phyloP scores from a whole-genome alignment of 73 alveolate genomes.

The Stentor roeselii region DNA sequence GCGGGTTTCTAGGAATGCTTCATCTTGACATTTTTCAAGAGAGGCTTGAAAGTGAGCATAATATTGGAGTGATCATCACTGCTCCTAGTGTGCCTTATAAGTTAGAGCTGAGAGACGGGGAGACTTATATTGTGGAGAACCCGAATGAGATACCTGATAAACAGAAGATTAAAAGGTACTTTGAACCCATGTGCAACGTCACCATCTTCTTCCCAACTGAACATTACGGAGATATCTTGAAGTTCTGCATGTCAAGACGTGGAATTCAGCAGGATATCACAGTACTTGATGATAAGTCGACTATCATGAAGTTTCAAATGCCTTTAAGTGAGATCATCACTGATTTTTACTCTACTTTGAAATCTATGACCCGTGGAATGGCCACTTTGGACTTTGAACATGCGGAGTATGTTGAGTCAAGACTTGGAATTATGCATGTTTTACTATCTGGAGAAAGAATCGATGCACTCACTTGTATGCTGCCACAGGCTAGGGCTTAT shows the following conservation, averaged over 20 bases:
- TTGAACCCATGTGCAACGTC: slow-evolving; percentile 72
- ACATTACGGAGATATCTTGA: slow-evolving; percentile 45
- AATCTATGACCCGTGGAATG: slow-evolving; percentile 63
- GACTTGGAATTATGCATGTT: slow-evolving; percentile 53
- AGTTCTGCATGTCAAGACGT: slow-evolving; percentile 57
- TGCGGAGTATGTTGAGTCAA: slow-evolving; percentile 61
- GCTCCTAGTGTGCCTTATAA: slow-evolving; percentile 84
- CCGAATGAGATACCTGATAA: slow-evolving; percentile 29
- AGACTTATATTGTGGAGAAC: slow-evolving; percentile 31
- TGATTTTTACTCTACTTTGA: slow-evolving; percentile 77
- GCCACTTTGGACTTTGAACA: slow-evolving; percentile 87
- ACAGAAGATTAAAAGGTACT: slow-evolving; percentile 10
- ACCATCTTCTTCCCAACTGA: slow-evolving; percentile 77
- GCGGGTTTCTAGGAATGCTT: slow-evolving; percentile 93
- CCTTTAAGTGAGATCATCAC: slow-evolving; percentile 76
- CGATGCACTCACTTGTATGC: slow-evolving; percentile 84
- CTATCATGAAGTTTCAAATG: slow-evolving; percentile 34
- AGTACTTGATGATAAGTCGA: slow-evolving; percentile 30
- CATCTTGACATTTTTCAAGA: slow-evolving; percentile 91
- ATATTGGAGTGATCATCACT: slow-evolving; percentile 65
- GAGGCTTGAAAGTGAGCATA: slow-evolving; percentile 81
- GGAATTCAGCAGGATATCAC: slow-evolving; percentile 45
- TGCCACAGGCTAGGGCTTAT: slow-evolving; percentile 62
- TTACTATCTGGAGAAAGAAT: slow-evolving; percentile 76
- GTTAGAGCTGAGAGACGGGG: slow-evolving; percentile 54